Evolutionary conservation across 129 eudicot genomes (phyloP), one percentile per base, ranked within the genome.

Genomic region (Pseudognaphalium luteoalbum): DNA sequence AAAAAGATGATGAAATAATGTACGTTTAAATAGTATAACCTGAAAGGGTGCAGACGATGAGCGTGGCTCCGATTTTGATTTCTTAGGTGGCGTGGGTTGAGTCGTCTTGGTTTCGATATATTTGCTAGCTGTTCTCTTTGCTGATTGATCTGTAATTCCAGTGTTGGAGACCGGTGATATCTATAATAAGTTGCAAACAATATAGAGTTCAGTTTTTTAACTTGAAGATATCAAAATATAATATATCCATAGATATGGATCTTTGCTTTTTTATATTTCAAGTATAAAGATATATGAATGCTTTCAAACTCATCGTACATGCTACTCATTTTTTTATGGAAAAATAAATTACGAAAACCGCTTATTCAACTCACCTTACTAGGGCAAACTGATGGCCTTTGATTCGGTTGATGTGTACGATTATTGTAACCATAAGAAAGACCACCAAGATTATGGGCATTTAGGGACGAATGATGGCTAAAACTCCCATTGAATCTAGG

Each of bases 11-110:
- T 64, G 37, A 30, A 12, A 6, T 10, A 63, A 14, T 61, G 28
- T 32, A 32, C 4, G 41, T 15, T 58, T 63, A 42, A 8, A 15
- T 70, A 21, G 21, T 8, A 68, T 37, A 77, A 89, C 97, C 96
- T 92, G 91, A 59, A 90, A 84, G 62, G 98, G 98, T 41, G 93
- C 90, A 79, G 86, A 89, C 72, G 98, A 81, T 79, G 91, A 66
- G 81, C 96, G 93, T 32, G 91, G 76, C 14, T 92, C 96, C 57
- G 76, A 25, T 16, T 95, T 83, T 28, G 86, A 78, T 82, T 85
- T 89, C 81, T 92, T 92, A 4, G 78, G 76, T 33, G 87, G 70
- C 11, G 70, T 44, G 19, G 73, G 62, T 82, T 72, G 85, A 74
- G 84, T 74, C 63, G 79, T 69, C 80, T 89, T 92, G 29, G 81